Evolutionary conservation across 2,329 filamentous ascomycete genomes (phyloP), one percentile per base, ranked within the genome.

Genomic region (Talaromyces funiculosus): DNA sequence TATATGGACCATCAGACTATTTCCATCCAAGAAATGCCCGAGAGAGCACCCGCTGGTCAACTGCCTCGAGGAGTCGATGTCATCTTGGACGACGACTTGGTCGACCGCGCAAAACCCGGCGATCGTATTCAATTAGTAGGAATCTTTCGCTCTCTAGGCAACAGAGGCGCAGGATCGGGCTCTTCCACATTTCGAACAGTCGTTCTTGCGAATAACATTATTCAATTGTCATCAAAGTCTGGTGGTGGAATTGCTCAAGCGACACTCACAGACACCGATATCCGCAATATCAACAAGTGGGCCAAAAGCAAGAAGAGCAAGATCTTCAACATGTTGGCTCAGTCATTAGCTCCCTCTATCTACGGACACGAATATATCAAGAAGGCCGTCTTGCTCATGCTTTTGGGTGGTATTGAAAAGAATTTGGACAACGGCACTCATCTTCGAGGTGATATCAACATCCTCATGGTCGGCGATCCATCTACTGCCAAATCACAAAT

Each of bases 401-500:
- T 99, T 29, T 81, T 99, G 14, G 90, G 94, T 70, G 94, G 94
- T 61, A 92, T 96, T 83, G 94, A 99, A 80, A 99, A 99, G 82
- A 99, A 99, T 70, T 77, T 99, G 60, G 94, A 97, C 64, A 99
- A 99, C 68, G 94, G 94, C 61, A 97, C 94, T 1, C 94, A 99
- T 84, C 78, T 99, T 73, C 89, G 94, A 83, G 94, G 94, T 79
- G 94, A 99, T 71, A 97, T 99, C 78, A 99, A 99, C 74, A 96
- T 99, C 66, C 82, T 99, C 55, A 97, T 99, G 94, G 93, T 99
- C 45, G 94, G 94, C 78, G 94, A 99, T 74, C 94, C 94, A 3
- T 99, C 94, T 0, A 99, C 94, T 0, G 94, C 94, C 62, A 99
- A 99, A 75, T 99, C 94, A n/a, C 94, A 99, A 73, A 84, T 99